These are phyloP conservation scores for Pseudocercospora fijiensis DNA, from an alignment of 2,329 filamentous ascomycete species.

Conservation along the genomic window DNA sequence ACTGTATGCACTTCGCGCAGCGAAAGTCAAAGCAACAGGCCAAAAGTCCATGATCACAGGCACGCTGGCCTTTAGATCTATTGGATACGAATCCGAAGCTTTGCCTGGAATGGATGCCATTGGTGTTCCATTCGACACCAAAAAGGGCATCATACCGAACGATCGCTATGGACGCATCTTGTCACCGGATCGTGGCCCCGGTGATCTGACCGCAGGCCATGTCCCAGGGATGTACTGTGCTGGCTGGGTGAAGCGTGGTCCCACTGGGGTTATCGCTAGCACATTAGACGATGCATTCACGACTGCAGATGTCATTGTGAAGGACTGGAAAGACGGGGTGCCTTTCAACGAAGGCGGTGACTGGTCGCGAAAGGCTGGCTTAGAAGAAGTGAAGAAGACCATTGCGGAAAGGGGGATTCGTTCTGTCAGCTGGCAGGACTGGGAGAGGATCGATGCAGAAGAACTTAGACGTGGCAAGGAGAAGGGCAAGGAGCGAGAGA, in stretches of 20 bases:
- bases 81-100: slow-evolving; percentile 83
- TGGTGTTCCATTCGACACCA: slow-evolving; percentile 73
- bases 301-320: slow-evolving; percentile 77
- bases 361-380: slow-evolving; percentile 58
- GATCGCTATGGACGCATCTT: slow-evolving; percentile 75
- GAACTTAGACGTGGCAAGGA: slow-evolving; percentile 67
- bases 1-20: slow-evolving; percentile 33
- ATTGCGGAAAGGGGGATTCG: slow-evolving; percentile 56
- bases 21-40: slow-evolving; percentile 36
- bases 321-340: slow-evolving; percentile 64
- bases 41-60: slow-evolving; percentile 54
- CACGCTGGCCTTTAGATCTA: slow-evolving; percentile 81
- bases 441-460: slow-evolving; percentile 77
- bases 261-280: slow-evolving; percentile 91
- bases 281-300: slow-evolving; percentile 94
- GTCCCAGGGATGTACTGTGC: slow-evolving; percentile 82
- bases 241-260: slow-evolving; percentile 93
- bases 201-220: slow-evolving; percentile 48
- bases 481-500: slow-evolving; percentile 75
- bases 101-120: slow-evolving; percentile 72
- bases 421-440: slow-evolving; percentile 78
- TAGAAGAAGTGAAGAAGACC: slow-evolving; percentile 71
- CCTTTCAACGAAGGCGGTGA: slow-evolving; percentile 45
- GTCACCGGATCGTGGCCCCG: slow-evolving; percentile 42
- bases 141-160: slow-evolving; percentile 75